phyloP scores from a whole-genome alignment of 2,329 filamentous ascomycete species.

The Xylariaceae sp. region DNA sequence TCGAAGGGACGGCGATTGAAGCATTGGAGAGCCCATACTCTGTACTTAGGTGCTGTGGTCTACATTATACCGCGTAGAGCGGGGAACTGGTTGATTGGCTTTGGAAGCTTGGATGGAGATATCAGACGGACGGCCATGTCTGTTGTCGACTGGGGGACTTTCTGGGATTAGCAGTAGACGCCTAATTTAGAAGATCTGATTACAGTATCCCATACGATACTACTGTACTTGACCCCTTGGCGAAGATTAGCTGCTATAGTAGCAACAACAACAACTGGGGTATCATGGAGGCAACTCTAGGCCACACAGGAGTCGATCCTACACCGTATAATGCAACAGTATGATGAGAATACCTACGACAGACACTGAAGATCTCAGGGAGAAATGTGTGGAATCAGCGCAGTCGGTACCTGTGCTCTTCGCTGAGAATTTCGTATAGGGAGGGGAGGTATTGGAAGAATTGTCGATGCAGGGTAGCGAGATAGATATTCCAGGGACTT shows the following conservation, averaged over 20 bases:
- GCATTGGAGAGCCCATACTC: neutral
- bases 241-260: neutral
- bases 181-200: neutral
- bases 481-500: neutral
- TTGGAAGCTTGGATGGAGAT: neutral
- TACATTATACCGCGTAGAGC: neutral
- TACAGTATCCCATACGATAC: constrained; percentile 3
- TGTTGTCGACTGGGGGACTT: constrained; percentile 1
- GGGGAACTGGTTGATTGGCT: constrained; percentile 9
- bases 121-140: constrained; percentile 1
- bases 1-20: neutral
- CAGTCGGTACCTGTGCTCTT: neutral
- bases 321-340: neutral
- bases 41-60: neutral
- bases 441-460: neutral
- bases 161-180: neutral
- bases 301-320: constrained; percentile 13
- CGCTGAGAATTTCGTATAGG: constrained; percentile 8
- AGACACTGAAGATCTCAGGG: constrained; percentile 8
- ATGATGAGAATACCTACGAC: neutral
- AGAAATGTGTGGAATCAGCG: neutral
- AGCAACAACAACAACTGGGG: neutral
- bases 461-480: constrained; percentile 11
- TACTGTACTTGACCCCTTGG: constrained; percentile 7
- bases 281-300: constrained; percentile 7